A percentile compares a stretch with the other conserved stretches of the same genome.
These are phyloP conservation scores for Echium plantagineum DNA, from an alignment of 257 asterid species.

Conservation along the genomic window DNA sequence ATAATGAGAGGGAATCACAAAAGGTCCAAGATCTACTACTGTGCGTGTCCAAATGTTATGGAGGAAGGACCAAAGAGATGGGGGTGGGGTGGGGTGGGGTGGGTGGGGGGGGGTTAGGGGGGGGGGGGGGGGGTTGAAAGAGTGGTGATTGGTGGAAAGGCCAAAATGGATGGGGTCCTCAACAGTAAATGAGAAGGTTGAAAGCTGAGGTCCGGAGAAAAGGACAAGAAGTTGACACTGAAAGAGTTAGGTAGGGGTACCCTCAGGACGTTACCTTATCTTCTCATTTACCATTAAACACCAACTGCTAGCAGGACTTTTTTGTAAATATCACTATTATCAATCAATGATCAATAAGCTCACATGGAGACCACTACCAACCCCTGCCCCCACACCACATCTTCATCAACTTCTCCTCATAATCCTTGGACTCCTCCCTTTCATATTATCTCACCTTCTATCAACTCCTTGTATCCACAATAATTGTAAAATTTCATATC, in stretches of 20 bases:
- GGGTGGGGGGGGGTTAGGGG: too few relatives aligned
- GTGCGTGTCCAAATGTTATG: neutral
- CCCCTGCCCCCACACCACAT: neutral
- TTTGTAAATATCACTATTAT: neutral
- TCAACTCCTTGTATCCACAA: too few relatives aligned
- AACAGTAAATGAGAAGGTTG: neutral
- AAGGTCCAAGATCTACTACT: neutral
- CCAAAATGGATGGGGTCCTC: neutral
- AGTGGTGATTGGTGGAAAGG: neutral
- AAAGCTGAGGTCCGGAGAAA: neutral
- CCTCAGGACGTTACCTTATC: neutral
- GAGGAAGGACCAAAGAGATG: neutral
- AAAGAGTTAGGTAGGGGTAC: neutral
- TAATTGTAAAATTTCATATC: too few relatives aligned
- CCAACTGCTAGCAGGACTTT: neutral
- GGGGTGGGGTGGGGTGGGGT: too few relatives aligned
- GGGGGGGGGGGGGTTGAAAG: neutral
- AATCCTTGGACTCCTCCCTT: too few relatives aligned
- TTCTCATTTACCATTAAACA: neutral
- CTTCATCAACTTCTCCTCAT: neutral
- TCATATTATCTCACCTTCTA: too few relatives aligned
- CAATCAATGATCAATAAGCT: neutral
- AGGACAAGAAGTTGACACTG: neutral
- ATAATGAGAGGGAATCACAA: too few relatives aligned
- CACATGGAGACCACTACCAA: neutral